Percentiles rank a stretch among this genome's conserved stretches.
Conservation (phyloP, 108 stramenopile species). For the Conticribra guillardii region DNA sequence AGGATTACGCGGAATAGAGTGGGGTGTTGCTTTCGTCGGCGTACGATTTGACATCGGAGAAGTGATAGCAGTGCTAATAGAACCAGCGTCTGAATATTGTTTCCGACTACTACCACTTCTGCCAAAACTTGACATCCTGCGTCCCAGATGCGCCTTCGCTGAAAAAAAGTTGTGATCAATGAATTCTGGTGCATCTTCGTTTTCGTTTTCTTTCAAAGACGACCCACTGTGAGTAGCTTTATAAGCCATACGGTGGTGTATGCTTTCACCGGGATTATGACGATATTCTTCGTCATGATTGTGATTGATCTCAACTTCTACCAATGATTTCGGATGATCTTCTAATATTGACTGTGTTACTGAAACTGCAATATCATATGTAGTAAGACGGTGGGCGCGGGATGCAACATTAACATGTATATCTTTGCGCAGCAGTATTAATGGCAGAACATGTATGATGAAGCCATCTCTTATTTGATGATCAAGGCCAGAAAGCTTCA, state of each 20-base stretch:
- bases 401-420: constrained; percentile 76
- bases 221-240: constrained; percentile 42
- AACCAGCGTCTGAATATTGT: constrained; percentile 26
- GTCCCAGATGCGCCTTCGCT: not conserved
- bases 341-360: constrained; percentile 39
- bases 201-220: constrained; percentile 12
- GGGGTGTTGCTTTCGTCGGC: constrained; percentile 16
- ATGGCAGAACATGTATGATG: constrained; percentile 80
- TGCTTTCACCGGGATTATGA: constrained; percentile 21
- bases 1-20: not conserved
- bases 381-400: constrained; percentile 73
- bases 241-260: constrained; percentile 58
- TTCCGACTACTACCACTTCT: constrained; percentile 22
- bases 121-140: constrained; percentile 1
- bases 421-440: constrained; percentile 75
- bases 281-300: constrained; percentile 5
- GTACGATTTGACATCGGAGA: constrained; percentile 47
- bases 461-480: constrained; percentile 87
- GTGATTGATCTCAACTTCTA: constrained; percentile 7
- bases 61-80: constrained; percentile 46
- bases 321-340: not conserved
- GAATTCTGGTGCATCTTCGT: not conserved
- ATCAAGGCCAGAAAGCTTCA: constrained; percentile 79
- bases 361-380: constrained; percentile 80
- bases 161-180: not conserved